These are phyloP conservation scores for Aspergillus pseudotamarii DNA, from an alignment of 2,329 filamentous ascomycete genomes.

Conservation along the genomic window DNA sequence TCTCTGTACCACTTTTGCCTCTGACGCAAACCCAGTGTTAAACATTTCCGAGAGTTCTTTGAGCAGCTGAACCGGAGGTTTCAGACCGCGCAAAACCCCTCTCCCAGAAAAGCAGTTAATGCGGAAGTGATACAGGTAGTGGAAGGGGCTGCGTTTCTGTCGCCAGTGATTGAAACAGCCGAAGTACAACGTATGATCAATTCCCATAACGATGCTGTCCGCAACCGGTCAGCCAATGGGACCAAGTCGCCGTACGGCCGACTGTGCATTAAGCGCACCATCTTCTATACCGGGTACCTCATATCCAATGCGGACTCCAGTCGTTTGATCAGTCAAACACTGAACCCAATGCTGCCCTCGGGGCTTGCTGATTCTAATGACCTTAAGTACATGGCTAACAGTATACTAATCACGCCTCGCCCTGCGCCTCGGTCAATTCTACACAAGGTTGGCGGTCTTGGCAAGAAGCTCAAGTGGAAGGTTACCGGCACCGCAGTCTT, in stretches of 20 bases:
- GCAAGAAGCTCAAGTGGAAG: constrained; percentile 80
- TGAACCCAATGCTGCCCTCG: constrained; percentile 61
- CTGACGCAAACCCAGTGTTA: constrained; percentile 55
- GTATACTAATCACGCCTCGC: constrained; percentile 83
- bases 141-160: constrained; percentile 72
- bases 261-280: constrained; percentile 78
- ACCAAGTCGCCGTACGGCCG: constrained; percentile 49
- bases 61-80: constrained; percentile 70
- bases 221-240: constrained; percentile 34
- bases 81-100: constrained; percentile 43
- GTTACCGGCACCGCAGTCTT: constrained; percentile 74
- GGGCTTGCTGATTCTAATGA: constrained; percentile 66
- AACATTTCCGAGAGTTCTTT: constrained; percentile 84
- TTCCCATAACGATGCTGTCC: constrained; percentile 66
- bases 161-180: constrained; percentile 77
- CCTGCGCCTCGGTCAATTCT: constrained; percentile 72
- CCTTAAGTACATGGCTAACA: constrained; percentile 81
- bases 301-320: constrained; percentile 72
- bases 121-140: constrained; percentile 86
- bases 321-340: constrained; percentile 65
- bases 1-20: background rate
- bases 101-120: constrained; percentile 65
- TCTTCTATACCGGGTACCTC: constrained; percentile 92
- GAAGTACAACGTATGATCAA: constrained; percentile 90
- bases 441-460: constrained; percentile 83